phyloP scores from a whole-genome alignment of 768 basidiomycete genomes.

The Gloeopeniophorella convolvens region DNA sequence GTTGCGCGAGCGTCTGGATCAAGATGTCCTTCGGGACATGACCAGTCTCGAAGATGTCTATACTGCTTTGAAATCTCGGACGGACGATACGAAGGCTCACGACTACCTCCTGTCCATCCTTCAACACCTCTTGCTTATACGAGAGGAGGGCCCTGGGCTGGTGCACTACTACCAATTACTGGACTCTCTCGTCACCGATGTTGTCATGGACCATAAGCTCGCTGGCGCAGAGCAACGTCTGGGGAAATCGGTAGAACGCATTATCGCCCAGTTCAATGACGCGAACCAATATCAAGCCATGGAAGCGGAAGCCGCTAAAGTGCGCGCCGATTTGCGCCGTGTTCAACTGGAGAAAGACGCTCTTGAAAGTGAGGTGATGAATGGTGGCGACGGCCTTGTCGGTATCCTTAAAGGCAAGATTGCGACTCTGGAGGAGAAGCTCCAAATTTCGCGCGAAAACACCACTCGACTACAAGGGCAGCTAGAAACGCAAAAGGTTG shows the following conservation, averaged over 20 bases:
- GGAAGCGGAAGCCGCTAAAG: constrained; percentile 68
- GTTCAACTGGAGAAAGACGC: constrained; percentile 77
- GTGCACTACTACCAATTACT: constrained; percentile 88
- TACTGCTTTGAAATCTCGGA: constrained; percentile 69
- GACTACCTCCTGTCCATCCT: constrained; percentile 90
- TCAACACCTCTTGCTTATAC: constrained; percentile 87
- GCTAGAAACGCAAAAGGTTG: constrained; percentile 65
- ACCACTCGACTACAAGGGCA: constrained; percentile 70
- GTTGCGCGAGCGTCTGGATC: constrained; percentile 67
- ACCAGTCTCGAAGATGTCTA: constrained; percentile 83
- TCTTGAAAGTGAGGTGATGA: constrained; percentile 74
- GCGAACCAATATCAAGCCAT: constrained; percentile 76
- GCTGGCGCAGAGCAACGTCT: constrained; percentile 78
- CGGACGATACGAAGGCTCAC: constrained; percentile 70
- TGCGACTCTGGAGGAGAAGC: constrained; percentile 65
- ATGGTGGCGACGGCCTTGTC: constrained; percentile 78
- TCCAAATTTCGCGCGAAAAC: constrained; percentile 72
- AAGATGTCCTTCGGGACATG: constrained; percentile 69
- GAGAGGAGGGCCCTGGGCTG: constrained; percentile 78
- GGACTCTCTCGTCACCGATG: constrained; percentile 81
- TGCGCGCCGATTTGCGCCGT: constrained; percentile 54
- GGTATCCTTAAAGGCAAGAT: constrained; percentile 73
- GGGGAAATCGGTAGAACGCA: constrained; percentile 82
- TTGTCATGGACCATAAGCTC: constrained; percentile 89
- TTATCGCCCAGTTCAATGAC: constrained; percentile 87